Evolutionary conservation across 73 alveolate species (phyloP), one percentile per base, ranked within the genome.

Genomic region (Blepharisma stoltei): DNA sequence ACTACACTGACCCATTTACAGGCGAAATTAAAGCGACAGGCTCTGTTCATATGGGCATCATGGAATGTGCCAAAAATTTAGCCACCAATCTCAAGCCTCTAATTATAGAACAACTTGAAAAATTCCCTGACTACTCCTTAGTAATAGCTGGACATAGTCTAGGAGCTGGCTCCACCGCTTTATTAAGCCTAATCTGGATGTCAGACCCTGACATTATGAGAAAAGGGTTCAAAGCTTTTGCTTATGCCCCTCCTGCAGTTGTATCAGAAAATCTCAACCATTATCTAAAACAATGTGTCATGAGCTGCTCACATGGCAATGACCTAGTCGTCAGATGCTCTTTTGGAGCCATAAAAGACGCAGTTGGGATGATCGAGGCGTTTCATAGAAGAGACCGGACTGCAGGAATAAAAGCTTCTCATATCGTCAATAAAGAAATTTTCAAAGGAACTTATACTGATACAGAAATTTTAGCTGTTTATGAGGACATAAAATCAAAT

Each of bases 231-330:
- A n/a, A 20, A 9, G 73, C 49, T 20, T 25, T 60, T 60, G 73
- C 73, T 60, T 60, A 60, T 60, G 73, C 73, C 37, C 73, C 73
- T 60, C 73, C 73, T 20, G 48, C 73, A 2, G 73, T 60, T n/a
- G 37, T 60, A 9, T 60, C 73, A 14, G 38, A n/a, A 60, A 38
- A 60, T 8, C 46, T 60, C 18, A 60, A 60, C 23, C 46, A 0
- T 11, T 38, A 18, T 14, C 23, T 60, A 25, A 60, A 60, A 60
- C 18, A 60, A 18, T 14, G 11, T 4, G 6, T 60, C 4, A 14
- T 60, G 14, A 14, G 46, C 14, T 60, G 73, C 45, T 14, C 45
- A 18, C 23, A 20, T 5, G 73, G 73, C 2, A 14, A 60, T 60
- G 73, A 60, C 23, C 18, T 60, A 18, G 73, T 60, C 4, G 14